Percentiles rank a stretch among this genome's conserved stretches.
phyloP scores from a whole-genome alignment of 352 stramenopile species.

The Pythium periplocum region DNA sequence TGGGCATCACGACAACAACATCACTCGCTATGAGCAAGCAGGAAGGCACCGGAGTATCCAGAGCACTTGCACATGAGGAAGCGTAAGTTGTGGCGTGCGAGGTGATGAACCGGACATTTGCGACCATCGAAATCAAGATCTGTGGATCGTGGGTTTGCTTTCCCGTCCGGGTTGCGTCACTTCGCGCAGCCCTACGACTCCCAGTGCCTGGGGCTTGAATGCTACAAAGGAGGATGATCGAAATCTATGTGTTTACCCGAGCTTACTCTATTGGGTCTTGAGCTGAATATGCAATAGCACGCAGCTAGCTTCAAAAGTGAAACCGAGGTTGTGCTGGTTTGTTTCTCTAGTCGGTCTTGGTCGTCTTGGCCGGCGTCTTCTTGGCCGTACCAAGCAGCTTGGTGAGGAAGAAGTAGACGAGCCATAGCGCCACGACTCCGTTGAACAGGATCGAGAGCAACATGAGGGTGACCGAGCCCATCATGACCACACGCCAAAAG shows the following conservation, averaged over 20 bases:
- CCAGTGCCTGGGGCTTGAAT: background rate
- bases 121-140: constrained; percentile 4
- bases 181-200: constrained; percentile 2
- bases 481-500: constrained; percentile 35
- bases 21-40: background rate
- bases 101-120: background rate
- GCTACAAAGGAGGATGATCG: background rate
- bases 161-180: constrained; percentile 1
- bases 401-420: constrained; percentile 51
- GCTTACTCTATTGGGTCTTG: constrained; percentile 4
- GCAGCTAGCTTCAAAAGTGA: too few relatives aligned
- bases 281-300: too few relatives aligned
- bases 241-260: constrained; percentile 1
- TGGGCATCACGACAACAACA: constrained; percentile 4
- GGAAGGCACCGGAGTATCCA: too few relatives aligned
- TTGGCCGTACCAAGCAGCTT: constrained; percentile 23
- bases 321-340: background rate
- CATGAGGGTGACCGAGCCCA: constrained; percentile 27
- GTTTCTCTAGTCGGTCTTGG: constrained; percentile 13
- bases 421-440: constrained; percentile 46
- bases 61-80: background rate
- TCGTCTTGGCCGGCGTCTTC: background rate
- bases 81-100: background rate
- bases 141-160: constrained; percentile 3
- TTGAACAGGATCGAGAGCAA: constrained; percentile 51